Evolutionary conservation across 2,329 filamentous ascomycete species (phyloP).

Genomic region (Alternaria brassicicola): DNA sequence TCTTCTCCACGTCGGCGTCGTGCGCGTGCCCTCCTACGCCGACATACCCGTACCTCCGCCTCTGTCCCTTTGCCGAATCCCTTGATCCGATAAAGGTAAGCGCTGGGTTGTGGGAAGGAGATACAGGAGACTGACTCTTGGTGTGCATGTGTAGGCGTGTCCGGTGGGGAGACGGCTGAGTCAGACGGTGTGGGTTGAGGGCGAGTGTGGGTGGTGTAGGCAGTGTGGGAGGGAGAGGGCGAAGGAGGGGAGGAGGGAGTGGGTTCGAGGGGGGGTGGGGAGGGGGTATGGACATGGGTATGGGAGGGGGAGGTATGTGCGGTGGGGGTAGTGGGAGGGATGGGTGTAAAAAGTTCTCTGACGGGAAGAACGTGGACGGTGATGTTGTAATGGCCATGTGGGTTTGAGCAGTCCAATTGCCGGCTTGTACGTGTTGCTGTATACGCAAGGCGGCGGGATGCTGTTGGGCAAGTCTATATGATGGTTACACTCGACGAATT

Average conservation of each 20-base stretch:
- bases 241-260: background rate
- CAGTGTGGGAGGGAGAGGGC: conserved; percentile 15
- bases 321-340: background rate
- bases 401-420: background rate
- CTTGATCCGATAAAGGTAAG: too few relatives aligned
- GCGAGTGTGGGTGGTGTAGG: conserved; percentile 31
- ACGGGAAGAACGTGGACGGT: background rate
- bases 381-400: background rate
- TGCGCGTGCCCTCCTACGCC: conserved; percentile 37
- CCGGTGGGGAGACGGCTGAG: conserved; percentile 18
- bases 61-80: conserved; percentile 14
- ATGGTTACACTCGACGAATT: background rate
- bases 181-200: conserved; percentile 2
- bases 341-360: background rate
- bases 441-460: background rate
- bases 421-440: background rate
- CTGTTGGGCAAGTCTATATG: background rate
- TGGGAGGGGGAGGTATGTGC: background rate
- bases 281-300: background rate
- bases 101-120: too few relatives aligned
- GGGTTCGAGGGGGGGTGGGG: background rate
- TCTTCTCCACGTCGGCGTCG: conserved; percentile 22
- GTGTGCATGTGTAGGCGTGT: conserved; percentile 24
- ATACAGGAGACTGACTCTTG: too few relatives aligned
- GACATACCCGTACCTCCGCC: conserved; percentile 23